Conservation (phyloP, 768 basidiomycete genomes). For the Amanita rubescens region DNA sequence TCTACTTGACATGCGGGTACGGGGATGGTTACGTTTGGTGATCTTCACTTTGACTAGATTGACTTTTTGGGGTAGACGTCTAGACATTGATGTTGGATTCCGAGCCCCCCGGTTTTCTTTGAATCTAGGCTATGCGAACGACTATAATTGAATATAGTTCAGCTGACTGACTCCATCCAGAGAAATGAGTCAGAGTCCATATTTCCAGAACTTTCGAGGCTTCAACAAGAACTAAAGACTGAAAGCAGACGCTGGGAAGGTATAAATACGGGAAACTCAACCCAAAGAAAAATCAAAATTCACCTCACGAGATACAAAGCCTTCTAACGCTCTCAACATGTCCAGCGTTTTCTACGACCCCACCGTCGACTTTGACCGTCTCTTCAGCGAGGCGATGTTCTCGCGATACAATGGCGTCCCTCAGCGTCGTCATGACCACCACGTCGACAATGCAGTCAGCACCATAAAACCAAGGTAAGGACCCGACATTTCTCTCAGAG, state of each 20-base stretch:
- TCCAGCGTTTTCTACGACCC: background rate
- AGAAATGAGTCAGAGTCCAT: background rate
- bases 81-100: too few species aligned
- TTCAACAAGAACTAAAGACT: background rate
- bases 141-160: too few species aligned
- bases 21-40: too few species aligned
- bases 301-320: too few species aligned
- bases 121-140: too few species aligned
- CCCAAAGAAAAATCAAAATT: background rate
- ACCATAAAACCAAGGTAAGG: background rate
- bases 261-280: background rate
- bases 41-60: too few species aligned
- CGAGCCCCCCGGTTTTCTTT: too few species aligned
- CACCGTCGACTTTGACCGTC: too few species aligned
- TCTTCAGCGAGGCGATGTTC: slow-evolving; percentile 28
- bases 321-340: too few species aligned
- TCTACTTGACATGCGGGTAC: too few species aligned
- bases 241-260: background rate
- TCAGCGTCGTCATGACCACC: background rate
- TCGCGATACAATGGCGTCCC: background rate
- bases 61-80: too few species aligned
- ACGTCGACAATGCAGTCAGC: background rate
- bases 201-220: background rate
- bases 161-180: background rate
- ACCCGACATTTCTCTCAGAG: background rate